A percentile compares a stretch with the other conserved stretches of the same genome.
Evolutionary conservation across 805 yeast species (phyloP).

Genomic region (Ascoidea tarda): DNA sequence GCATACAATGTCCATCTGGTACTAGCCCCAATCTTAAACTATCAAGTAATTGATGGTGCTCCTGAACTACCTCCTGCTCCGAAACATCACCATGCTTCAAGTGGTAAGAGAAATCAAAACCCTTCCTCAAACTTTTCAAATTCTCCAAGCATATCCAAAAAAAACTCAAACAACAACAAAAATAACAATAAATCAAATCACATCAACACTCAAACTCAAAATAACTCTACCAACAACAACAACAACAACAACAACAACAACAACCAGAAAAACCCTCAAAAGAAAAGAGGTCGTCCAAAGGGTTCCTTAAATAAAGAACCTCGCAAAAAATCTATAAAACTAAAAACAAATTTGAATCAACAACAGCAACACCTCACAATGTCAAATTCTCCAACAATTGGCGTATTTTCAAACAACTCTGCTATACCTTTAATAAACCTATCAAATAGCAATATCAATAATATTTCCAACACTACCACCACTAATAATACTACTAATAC

Average conservation of each 20-base stretch:
- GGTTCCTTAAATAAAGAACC: not conserved
- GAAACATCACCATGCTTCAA: slow-evolving; percentile 38
- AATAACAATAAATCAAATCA: not conserved
- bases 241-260: slow-evolving; percentile 1
- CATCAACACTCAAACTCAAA: not conserved
- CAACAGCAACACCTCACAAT: not conserved
- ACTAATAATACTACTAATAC: no score
- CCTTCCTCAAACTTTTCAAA: slow-evolving; percentile 13
- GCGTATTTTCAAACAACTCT: slow-evolving; percentile 8
- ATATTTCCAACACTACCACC: no score
- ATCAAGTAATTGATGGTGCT: slow-evolving; percentile 33
- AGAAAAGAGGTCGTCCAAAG: slow-evolving; percentile 17
- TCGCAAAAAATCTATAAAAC: no score
- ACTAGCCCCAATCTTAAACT: slow-evolving; percentile 54
- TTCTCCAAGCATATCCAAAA: slow-evolving; percentile 11
- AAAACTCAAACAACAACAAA: not conserved
- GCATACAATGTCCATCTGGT: slow-evolving; percentile 50
- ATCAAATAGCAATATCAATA: not conserved
- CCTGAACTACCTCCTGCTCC: slow-evolving; percentile 46
- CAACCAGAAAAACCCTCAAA: slow-evolving; percentile 6
- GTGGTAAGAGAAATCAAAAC: slow-evolving; percentile 19
- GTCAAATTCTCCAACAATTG: slow-evolving; percentile 12
- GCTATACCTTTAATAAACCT: not conserved
- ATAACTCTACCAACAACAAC: slow-evolving; percentile 10
- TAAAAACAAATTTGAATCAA: slow-evolving; percentile 1